Evolutionary conservation across 2,329 filamentous ascomycete genomes (phyloP).

Genomic region (Pyrenophora teres): DNA sequence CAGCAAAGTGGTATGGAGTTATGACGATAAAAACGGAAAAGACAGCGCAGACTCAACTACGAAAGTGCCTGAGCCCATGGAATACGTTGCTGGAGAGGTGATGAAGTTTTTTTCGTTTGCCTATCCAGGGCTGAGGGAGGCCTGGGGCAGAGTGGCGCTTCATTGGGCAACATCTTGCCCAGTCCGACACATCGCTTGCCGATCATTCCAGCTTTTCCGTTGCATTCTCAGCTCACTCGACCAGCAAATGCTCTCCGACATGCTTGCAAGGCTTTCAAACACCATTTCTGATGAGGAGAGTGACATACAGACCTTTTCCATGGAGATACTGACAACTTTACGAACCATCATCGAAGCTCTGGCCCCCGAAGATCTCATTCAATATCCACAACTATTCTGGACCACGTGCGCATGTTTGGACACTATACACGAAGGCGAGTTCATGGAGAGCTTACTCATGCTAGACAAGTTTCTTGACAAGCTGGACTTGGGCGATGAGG

Average conservation of each 20-base stretch:
- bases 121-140: slow-evolving; percentile 84
- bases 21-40: slow-evolving; percentile 87
- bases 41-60: slow-evolving; percentile 69
- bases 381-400: slow-evolving; percentile 98
- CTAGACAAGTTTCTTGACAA: slow-evolving; percentile 84
- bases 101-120: slow-evolving; percentile 83
- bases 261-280: slow-evolving; percentile 92
- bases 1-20: slow-evolving; percentile 84
- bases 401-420: slow-evolving; percentile 95
- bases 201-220: slow-evolving; percentile 96
- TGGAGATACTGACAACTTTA: slow-evolving; percentile 94
- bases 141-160: slow-evolving; percentile 87
- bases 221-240: slow-evolving; percentile 91
- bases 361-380: slow-evolving; percentile 75
- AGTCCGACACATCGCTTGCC: slow-evolving; percentile 90
- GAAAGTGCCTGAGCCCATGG: slow-evolving; percentile 87
- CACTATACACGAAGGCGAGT: slow-evolving; percentile 95
- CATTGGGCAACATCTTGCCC: slow-evolving; percentile 97
- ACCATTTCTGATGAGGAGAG: slow-evolving; percentile 93
- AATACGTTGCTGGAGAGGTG: slow-evolving; percentile 78
- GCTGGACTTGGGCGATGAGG: slow-evolving; percentile 74
- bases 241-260: slow-evolving; percentile 92
- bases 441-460: slow-evolving; percentile 89
- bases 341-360: slow-evolving; percentile 89
- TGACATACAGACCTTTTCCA: slow-evolving; percentile 95